phyloP scores from a whole-genome alignment of 257 asterid species.

The Salvia miltiorrhiza region DNA sequence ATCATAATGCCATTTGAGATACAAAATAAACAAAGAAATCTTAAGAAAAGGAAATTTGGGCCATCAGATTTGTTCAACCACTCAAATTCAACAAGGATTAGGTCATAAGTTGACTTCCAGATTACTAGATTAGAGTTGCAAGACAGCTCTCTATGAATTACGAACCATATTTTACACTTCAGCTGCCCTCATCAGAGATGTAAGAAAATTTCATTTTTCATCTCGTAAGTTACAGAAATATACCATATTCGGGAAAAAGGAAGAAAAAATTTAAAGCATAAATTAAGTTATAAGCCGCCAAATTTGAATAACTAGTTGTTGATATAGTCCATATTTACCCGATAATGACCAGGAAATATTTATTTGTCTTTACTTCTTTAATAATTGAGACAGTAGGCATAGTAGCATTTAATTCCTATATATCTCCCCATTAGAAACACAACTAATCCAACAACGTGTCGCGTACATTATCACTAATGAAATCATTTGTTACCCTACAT shows the following conservation, averaged over 20 bases:
- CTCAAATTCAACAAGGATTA: conserved; percentile 26
- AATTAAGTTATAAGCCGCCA: background rate
- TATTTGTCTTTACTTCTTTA: background rate
- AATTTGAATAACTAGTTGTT: background rate
- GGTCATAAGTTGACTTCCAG: conserved; percentile 27
- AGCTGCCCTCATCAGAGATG: conserved; percentile 2
- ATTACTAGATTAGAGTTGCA: background rate
- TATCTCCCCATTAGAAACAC: background rate
- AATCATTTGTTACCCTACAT: background rate
- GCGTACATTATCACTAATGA: background rate
- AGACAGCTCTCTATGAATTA: conserved; percentile 15
- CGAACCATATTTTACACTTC: background rate
- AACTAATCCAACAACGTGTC: background rate
- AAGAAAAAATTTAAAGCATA: background rate
- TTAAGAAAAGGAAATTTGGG: background rate
- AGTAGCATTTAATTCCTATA: background rate
- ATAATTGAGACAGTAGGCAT: background rate
- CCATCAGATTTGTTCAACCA: conserved; percentile 33
- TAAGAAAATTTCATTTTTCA: background rate
- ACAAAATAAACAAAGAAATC: background rate
- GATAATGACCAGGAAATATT: conserved; percentile 4
- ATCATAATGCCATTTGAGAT: background rate
- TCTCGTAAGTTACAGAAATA: background rate
- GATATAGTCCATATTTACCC: background rate
- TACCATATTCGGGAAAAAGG: background rate